These are phyloP conservation scores for Diutina pseudorugosa DNA, from an alignment of 1,139 yeast species.

Conservation along the genomic window DNA sequence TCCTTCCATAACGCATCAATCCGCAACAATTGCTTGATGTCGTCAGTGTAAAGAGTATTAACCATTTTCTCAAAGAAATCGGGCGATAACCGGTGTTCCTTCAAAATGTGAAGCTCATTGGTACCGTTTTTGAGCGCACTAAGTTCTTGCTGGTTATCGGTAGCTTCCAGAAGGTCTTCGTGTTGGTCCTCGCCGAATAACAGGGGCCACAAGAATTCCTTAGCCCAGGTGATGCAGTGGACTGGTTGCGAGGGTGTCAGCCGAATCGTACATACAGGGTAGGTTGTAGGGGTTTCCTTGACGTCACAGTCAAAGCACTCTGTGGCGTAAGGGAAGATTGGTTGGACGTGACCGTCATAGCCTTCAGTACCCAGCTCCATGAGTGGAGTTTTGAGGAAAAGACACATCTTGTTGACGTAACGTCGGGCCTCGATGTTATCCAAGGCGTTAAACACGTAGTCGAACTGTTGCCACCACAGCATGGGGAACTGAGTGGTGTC, in stretches of 20 bases:
- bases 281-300: conserved; percentile 79
- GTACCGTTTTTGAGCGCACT: conserved; percentile 60
- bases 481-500: conserved; percentile 61
- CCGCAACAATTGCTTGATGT: conserved; percentile 58
- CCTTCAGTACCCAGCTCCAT: conserved; percentile 97
- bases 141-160: conserved; percentile 55
- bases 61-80: conserved; percentile 32
- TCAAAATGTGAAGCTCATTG: conserved; percentile 61
- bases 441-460: conserved; percentile 76
- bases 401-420: conserved; percentile 74
- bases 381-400: conserved; percentile 61
- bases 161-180: conserved; percentile 34
- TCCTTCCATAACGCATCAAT: conserved; percentile 76
- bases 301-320: conserved; percentile 93
- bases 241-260: conserved; percentile 95
- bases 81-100: conserved; percentile 26
- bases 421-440: conserved; percentile 90
- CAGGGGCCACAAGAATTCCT: conserved; percentile 74
- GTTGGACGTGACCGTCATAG: conserved; percentile 85
- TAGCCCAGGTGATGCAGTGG: conserved; percentile 97
- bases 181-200: conserved; percentile 51
- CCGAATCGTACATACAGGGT: conserved; percentile 93
- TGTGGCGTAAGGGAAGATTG: conserved; percentile 67
- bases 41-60: conserved; percentile 47
- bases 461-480: conserved; percentile 72